Evolutionary conservation across 768 basidiomycete species (phyloP).

Genomic region (Tylopilus felleus): DNA sequence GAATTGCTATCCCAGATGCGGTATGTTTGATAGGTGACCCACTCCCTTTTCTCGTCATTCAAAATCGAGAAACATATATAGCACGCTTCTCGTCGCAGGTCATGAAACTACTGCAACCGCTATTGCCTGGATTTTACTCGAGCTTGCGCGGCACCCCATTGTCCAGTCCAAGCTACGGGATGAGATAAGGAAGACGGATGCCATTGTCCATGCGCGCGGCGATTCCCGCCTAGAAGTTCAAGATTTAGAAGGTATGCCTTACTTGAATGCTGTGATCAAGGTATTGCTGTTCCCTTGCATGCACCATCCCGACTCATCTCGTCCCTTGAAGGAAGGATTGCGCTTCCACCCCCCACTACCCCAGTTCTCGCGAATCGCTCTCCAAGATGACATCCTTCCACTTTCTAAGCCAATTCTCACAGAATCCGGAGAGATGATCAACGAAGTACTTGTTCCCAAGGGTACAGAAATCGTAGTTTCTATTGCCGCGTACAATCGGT

Average conservation of each 20-base stretch:
- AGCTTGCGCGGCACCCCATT: constrained; percentile 53
- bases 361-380: constrained; percentile 48
- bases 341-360: constrained; percentile 47
- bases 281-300: constrained; percentile 29
- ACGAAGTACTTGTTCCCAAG: constrained; percentile 46
- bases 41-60: not conserved
- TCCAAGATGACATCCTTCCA: constrained; percentile 57
- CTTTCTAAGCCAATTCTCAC: constrained; percentile 50
- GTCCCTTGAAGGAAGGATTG: constrained; percentile 46
- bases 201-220: not conserved
- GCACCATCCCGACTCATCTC: constrained; percentile 12
- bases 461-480: constrained; percentile 49
- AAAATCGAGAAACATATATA: constrained; percentile 7
- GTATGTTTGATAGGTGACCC: constrained; percentile 2
- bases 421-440: constrained; percentile 39
- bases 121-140: constrained; percentile 54
- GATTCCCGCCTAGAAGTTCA: constrained; percentile 5
- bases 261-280: too few species aligned
- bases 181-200: constrained; percentile 11
- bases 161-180: constrained; percentile 56
- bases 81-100: constrained; percentile 44
- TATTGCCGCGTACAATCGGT: constrained; percentile 56
- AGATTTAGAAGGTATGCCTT: constrained; percentile 51
- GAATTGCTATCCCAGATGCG: constrained; percentile 13
- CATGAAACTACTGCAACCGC: constrained; percentile 61